Percentiles rank a stretch among this genome's conserved stretches.
These are phyloP conservation scores for Purshia tridentata DNA, from an alignment of 306 rosid species.

Conservation along the genomic window DNA sequence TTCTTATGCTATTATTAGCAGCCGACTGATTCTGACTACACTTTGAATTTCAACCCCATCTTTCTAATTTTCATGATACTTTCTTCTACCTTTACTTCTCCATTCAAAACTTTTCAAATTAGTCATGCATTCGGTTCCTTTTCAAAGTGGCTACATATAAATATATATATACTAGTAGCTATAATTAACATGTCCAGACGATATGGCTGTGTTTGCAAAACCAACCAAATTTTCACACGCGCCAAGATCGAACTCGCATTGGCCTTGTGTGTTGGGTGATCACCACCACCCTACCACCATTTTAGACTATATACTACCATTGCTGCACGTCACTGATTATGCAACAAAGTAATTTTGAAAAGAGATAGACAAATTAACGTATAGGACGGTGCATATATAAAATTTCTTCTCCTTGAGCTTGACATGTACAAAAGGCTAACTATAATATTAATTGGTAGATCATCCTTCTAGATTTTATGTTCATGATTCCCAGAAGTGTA, in stretches of 20 bases:
- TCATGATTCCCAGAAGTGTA: no score
- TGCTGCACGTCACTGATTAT: neutral
- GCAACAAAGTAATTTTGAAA: no score
- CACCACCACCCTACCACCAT: neutral
- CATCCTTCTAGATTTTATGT: no score
- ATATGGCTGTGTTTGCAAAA: neutral
- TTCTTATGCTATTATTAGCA: neutral
- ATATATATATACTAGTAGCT: neutral
- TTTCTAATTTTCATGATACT: neutral
- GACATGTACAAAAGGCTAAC: no score
- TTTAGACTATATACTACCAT: neutral
- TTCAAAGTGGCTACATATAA: slow-evolving; percentile 2
- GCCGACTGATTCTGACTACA: neutral
- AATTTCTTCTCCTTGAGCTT: no score
- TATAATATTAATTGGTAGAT: no score
- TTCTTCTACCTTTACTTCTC: neutral
- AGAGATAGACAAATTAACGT: no score
- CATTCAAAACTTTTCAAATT: neutral
- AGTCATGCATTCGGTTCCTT: slow-evolving; percentile 13
- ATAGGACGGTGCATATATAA: no score
- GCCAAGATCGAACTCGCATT: slow-evolving; percentile 7
- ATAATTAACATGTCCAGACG: neutral
- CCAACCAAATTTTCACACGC: slow-evolving; percentile 27
- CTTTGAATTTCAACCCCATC: neutral
- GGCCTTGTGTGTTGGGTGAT: neutral